Evolutionary conservation across 2,329 filamentous ascomycete genomes (phyloP).

Genomic region (Colletotrichum abscissum): DNA sequence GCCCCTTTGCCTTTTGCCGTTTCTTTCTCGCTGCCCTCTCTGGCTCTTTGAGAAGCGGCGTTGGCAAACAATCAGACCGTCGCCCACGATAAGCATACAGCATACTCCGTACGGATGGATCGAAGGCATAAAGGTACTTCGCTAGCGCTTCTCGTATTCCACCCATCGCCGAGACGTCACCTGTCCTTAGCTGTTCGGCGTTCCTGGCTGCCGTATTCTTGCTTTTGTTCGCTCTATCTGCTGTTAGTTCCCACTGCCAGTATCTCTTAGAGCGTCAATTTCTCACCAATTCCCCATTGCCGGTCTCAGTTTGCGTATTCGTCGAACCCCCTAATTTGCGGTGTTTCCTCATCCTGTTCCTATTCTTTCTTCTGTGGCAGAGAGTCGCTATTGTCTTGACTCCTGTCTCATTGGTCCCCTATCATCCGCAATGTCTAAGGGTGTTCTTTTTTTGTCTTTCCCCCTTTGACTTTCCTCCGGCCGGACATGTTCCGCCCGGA

Average conservation of each 20-base stretch:
- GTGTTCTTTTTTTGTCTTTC: not conserved
- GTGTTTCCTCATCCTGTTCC: not conserved
- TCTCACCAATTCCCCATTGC: not conserved
- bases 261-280: not conserved
- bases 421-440: not conserved
- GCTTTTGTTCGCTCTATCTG: not conserved
- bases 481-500: not conserved
- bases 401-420: not conserved
- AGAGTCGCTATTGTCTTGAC: not conserved
- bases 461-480: not conserved
- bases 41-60: too few species aligned
- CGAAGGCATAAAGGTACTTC: not conserved
- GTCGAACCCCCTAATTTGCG: not conserved
- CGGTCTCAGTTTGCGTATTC: not conserved
- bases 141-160: conserved; percentile 14
- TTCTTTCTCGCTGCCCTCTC: not conserved
- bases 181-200: not conserved
- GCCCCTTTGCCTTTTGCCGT: not conserved
- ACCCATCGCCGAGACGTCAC: conserved; percentile 6
- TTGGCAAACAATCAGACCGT: too few species aligned
- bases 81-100: not conserved
- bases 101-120: not conserved
- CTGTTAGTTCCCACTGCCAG: not conserved
- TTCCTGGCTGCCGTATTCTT: not conserved
- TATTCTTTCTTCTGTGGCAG: too few species aligned